phyloP scores from a whole-genome alignment of 2,329 filamentous ascomycete genomes.

The Elsinoe perseae region DNA sequence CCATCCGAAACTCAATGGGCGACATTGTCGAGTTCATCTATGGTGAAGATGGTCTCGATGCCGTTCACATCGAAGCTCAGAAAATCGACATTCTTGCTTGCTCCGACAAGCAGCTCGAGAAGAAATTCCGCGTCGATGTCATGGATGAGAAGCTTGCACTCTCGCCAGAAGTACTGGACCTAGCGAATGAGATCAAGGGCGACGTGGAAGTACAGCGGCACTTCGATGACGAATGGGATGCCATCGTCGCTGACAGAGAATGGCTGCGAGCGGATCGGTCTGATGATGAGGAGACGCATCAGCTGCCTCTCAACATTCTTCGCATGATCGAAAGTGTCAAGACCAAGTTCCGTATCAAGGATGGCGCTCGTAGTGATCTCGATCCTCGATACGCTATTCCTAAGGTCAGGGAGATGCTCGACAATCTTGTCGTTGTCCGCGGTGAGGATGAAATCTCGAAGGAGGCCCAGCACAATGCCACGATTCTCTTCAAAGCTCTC shows the following conservation, averaged over 20 bases:
- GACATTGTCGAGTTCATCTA: conserved; percentile 97
- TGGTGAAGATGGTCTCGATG: conserved; percentile 93
- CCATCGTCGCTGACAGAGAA: conserved; percentile 64
- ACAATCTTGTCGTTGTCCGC: conserved; percentile 75
- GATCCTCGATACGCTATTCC: conserved; percentile 82
- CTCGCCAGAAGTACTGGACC: conserved; percentile 66
- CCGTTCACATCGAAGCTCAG: conserved; percentile 88
- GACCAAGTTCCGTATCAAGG: conserved; percentile 83
- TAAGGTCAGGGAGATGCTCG: conserved; percentile 64
- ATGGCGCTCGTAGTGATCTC: conserved; percentile 77
- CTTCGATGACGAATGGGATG: conserved; percentile 82
- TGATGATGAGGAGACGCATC: conserved; percentile 76
- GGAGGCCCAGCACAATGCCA: conserved; percentile 84
- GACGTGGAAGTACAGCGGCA: conserved; percentile 81
- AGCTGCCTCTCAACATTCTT: conserved; percentile 83
- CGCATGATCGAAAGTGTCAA: conserved; percentile 88
- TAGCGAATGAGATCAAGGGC: conserved; percentile 76
- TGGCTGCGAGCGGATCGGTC: conserved; percentile 63
- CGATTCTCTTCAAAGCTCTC: conserved; percentile 84
- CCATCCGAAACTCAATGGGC: conserved; percentile 90
- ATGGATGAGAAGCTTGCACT: conserved; percentile 61
- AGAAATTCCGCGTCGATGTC: conserved; percentile 77
- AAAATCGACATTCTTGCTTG: conserved; percentile 77
- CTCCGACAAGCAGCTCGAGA: conserved; percentile 68
- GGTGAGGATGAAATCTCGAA: conserved; percentile 72